Percentiles rank a stretch among this genome's conserved stretches.
Conservation (phyloP, 2,329 filamentous ascomycete genomes). For the Phaeomoniella chlamydospora region DNA sequence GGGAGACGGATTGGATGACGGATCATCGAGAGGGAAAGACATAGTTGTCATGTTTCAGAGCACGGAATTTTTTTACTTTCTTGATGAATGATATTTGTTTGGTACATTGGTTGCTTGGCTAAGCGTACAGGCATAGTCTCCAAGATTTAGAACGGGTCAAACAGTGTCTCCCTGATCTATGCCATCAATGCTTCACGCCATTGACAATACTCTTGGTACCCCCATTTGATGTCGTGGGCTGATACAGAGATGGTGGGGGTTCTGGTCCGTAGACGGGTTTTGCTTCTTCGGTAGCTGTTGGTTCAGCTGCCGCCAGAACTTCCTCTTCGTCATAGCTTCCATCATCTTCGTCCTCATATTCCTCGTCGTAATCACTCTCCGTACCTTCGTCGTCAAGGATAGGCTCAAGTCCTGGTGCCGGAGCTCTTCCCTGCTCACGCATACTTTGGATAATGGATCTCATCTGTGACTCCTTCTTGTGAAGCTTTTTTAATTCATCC, state of each 20-base stretch:
- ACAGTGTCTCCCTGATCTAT: no score
- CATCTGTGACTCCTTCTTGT: constrained; percentile 77
- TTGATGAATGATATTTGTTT: no score
- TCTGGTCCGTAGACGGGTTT: constrained; percentile 33
- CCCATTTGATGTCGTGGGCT: constrained; percentile 7
- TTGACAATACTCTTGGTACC: constrained; percentile 21
- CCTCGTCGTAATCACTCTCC: constrained; percentile 38
- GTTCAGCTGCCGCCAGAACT: constrained; percentile 22
- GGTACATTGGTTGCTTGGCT: no score
- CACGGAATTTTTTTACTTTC: no score
- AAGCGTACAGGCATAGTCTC: no score
- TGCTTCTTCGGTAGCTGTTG: constrained; percentile 15
- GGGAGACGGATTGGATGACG: no score
- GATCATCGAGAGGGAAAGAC: no score
- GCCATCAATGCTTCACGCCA: constrained; percentile 22
- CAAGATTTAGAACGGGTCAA: no score
- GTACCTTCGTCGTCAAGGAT: constrained; percentile 36
- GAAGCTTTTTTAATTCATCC: constrained; percentile 63
- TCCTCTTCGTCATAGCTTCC: constrained; percentile 47
- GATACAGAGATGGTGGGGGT: constrained; percentile 33
- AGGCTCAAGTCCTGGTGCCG: constrained; percentile 47
- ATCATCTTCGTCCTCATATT: constrained; percentile 44
- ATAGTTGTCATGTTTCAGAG: no score
- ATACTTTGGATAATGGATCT: constrained; percentile 91
- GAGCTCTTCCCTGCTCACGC: constrained; percentile 82